Conservation (phyloP, 306 rosid species). For the Cucumis hystrix region DNA sequence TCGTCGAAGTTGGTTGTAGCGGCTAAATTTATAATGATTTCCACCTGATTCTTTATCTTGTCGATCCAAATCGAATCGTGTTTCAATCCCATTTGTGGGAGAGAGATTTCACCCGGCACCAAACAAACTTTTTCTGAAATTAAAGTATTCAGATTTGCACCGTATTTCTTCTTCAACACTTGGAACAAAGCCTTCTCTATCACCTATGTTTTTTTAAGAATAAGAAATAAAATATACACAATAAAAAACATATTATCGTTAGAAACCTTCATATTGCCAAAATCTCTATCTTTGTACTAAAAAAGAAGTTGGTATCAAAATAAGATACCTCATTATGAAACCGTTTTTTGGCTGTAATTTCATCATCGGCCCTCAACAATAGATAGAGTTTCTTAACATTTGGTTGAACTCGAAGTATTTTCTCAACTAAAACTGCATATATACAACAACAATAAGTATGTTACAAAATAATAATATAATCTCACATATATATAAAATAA, state of each 20-base stretch:
- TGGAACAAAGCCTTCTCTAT: conserved; percentile 56
- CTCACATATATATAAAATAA: no score
- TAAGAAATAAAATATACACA: background rate
- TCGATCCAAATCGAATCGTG: conserved; percentile 24
- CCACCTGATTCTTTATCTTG: conserved; percentile 26
- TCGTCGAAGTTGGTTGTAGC: conserved; percentile 76
- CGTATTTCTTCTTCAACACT: conserved; percentile 42
- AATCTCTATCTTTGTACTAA: no score
- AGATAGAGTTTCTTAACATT: conserved; percentile 68
- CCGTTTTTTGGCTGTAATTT: conserved; percentile 44
- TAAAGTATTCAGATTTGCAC: conserved; percentile 28
- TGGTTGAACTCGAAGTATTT: conserved; percentile 74
- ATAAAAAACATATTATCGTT: background rate
- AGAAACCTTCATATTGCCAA: no score
- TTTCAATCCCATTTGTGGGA: conserved; percentile 36
- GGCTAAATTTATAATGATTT: conserved; percentile 59
- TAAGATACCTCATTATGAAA: conserved; percentile 44
- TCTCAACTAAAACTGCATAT: conserved; percentile 58
- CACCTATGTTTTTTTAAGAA: conserved; percentile 19
- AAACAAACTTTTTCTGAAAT: conserved; percentile 40
- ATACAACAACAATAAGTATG: no score
- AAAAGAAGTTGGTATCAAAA: background rate
- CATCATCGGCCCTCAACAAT: conserved; percentile 51
- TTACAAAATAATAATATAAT: no score
- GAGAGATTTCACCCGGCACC: conserved; percentile 58